These are phyloP conservation scores for Marasmius oreades DNA, from an alignment of 1,284 basidiomycete species.

Conservation along the genomic window DNA sequence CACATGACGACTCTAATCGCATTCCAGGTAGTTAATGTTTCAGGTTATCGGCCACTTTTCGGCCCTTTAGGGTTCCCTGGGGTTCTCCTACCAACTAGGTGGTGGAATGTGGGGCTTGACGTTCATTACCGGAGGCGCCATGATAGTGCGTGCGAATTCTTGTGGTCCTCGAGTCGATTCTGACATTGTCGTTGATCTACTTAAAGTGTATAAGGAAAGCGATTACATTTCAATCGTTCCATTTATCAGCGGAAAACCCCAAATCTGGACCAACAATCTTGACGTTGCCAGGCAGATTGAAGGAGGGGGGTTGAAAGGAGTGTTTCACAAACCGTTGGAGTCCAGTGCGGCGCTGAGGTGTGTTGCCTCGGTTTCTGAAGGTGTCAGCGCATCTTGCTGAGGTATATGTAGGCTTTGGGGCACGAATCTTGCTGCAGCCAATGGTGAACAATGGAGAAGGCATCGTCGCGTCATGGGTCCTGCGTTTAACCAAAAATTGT, in stretches of 20 bases:
- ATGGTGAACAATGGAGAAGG: conserved; percentile 45
- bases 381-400: conserved; percentile 11
- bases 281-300: conserved; percentile 46
- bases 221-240: conserved; percentile 46
- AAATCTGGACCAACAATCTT: conserved; percentile 44
- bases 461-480: conserved; percentile 47
- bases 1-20: not conserved
- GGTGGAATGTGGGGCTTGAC: conserved; percentile 40
- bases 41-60: conserved; percentile 37
- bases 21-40: conserved; percentile 32
- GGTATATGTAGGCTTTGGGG: conserved; percentile 34
- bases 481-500: conserved; percentile 47
- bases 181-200: not conserved
- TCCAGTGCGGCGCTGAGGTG: conserved; percentile 31
- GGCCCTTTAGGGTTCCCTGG: conserved; percentile 36
- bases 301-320: conserved; percentile 33
- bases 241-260: conserved; percentile 34
- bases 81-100: conserved; percentile 33
- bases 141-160: conserved; percentile 20
- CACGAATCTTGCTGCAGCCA: conserved; percentile 40
- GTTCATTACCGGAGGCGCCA: conserved; percentile 37
- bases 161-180: not conserved
- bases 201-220: conserved; percentile 35
- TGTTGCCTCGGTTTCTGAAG: conserved; percentile 7
- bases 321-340: conserved; percentile 38